Base-by-base conservation (phyloP, 2,329 filamentous ascomycete species). In the Alternaria tenuissima region DNA sequence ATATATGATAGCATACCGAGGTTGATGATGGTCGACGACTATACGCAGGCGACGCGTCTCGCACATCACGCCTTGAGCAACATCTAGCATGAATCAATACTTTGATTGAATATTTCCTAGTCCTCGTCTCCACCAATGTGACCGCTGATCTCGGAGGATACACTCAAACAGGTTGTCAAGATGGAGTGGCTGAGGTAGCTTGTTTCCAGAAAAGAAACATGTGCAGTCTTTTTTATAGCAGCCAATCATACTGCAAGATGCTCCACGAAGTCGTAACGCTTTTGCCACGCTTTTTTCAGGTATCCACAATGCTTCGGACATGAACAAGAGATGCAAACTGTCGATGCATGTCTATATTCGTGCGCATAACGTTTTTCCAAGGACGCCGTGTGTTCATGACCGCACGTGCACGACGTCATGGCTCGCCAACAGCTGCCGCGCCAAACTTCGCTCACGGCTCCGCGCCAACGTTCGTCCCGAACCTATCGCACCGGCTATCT, bases 381-480 rank as follows among this genome's bases (percentile, higher is more conserved):
- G 30, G 32, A 49, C 46, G 30, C 46, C 16, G 3, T 36, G 7
- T 24, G 16, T 36, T 24, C 34, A 8, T 4, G 20, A 0, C 32
- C 46, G 30, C 46, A 63, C 51, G 58, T 61, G 61, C 39, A 14
- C 26, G 48, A 60, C 52, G 48, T 63, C 57, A 63, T 60, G 38
- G 32, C 36, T 44, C 58, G 44, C 52, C 49, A 44, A n/a, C 22
- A 36, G 20, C 16, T 30, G 22, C 36, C 18, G 36, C 39, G n/a
- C 38, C 34, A 51, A 56, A 49, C 44, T 51, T 30, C 26, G 39
- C 28, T 20, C 22, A 30, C 54, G n/a, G 42, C 48, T 53, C 43
- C 60, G 44, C 52, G 18, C 57, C 48, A 18, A 20, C 12, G 8
- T 43, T 24, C 47, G 47, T 49, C 18, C 36, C 32, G 41, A 52